Evolutionary conservation across 1,284 basidiomycete species (phyloP), one percentile per base, ranked within the genome.

Genomic region (Cryptococcus sp.): DNA sequence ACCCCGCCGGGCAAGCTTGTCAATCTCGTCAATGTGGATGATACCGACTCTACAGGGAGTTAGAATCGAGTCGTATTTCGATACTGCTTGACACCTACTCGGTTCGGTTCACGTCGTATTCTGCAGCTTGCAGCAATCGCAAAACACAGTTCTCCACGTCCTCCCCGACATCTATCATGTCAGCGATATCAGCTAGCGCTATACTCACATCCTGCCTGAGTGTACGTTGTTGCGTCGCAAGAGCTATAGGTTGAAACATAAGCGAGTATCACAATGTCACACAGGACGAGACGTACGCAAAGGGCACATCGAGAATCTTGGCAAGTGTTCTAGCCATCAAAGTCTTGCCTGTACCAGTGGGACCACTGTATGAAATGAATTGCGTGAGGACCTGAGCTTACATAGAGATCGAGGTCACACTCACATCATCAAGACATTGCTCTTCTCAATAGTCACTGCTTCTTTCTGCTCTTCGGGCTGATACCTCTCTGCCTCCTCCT

Each of bases 1-100:
- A 58, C 86, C 88, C 41, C 88, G 83, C 25, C 80, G 68, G 3
- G 90, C 89, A 54, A 97, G 86, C 80, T 97, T 98, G 80, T 98
- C 94, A 1, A 94, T 82, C 80, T 98, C 95, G 70, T 98, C 95
- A 52, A 98, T 94, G 75, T 94, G 95, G 20, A 97, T 88, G 58
- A 98, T 97, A 3, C 93, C 93, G 68, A 86, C 86, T 69, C 90
- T 92, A 41, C 25, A 41, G 46, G n/a, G n/a, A n/a, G 54, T 51
- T 43, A 35, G 56, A 52, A 66, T 87, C 87, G 87, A 86, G 15
- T 10, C n/a, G 46, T 41, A 13, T 17, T 5, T 17, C 22, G 39
- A 7, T 4, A 15, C 13, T 3, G 3, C 4, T 23, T 15, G 3
- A n/a, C 17, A 66, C 76, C 63, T 54, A 78, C 77, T 79, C 76